These are phyloP conservation scores for Moniliophthora roreri DNA, from an alignment of 1,284 basidiomycete genomes.

Conservation along the genomic window DNA sequence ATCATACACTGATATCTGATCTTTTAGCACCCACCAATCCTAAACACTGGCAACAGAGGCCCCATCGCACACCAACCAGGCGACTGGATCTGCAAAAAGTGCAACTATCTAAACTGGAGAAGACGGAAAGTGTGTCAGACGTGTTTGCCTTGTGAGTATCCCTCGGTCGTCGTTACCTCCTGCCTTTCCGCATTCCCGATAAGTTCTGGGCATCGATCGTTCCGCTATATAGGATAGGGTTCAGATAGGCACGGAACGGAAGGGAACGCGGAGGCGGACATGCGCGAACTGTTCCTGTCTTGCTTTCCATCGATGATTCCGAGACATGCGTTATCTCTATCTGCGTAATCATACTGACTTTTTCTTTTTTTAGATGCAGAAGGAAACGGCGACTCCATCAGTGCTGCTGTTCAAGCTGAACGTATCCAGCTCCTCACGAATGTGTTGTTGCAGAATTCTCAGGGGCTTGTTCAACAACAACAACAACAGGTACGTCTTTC, in stretches of 20 bases:
- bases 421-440: constrained; percentile 73
- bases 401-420: constrained; percentile 78
- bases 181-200: constrained; percentile 5
- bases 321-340: too few relatives aligned
- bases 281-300: constrained; percentile 11
- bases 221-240: constrained; percentile 4
- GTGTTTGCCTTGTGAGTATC: constrained; percentile 73
- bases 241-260: constrained; percentile 11
- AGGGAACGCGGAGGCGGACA: background rate
- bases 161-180: background rate
- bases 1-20: constrained; percentile 13
- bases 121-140: constrained; percentile 86
- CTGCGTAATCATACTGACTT: too few relatives aligned
- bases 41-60: constrained; percentile 87
- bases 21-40: constrained; percentile 72
- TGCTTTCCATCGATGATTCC: background rate
- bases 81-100: constrained; percentile 87
- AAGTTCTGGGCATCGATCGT: too few relatives aligned
- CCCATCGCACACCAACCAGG: constrained; percentile 84
- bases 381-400: constrained; percentile 82
- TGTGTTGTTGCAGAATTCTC: constrained; percentile 58
- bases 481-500: constrained; percentile 21
- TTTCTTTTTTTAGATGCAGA: constrained; percentile 59
- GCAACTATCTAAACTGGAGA: constrained; percentile 85
- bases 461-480: too few relatives aligned